Conservation (phyloP, 768 basidiomycete species). For the Pholiota microspora region DNA sequence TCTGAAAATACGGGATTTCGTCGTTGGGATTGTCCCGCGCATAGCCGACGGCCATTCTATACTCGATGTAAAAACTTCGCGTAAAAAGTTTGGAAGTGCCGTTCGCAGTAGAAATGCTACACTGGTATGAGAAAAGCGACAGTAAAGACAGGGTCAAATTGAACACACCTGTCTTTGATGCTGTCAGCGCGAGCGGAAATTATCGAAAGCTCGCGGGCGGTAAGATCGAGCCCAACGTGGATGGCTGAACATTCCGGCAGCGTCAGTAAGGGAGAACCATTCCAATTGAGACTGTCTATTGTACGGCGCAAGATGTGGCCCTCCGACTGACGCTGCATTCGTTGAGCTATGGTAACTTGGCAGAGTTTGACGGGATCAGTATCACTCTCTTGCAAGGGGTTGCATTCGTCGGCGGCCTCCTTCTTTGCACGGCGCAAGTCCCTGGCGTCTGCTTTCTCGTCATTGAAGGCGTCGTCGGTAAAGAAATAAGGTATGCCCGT, state of each 20-base stretch:
- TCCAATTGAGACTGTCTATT: conserved; percentile 9
- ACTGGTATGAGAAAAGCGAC: neutral
- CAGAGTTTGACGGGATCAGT: conserved; percentile 7
- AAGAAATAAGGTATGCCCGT: conserved; percentile 26
- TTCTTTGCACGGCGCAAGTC: conserved; percentile 14
- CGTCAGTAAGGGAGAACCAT: too few relatives aligned
- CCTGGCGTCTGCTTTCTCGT: conserved; percentile 22
- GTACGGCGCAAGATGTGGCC: conserved; percentile 22
- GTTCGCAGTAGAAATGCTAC: conserved; percentile 11
- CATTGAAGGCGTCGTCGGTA: conserved; percentile 7
- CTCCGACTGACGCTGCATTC: conserved; percentile 17
- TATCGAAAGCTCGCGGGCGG: conserved; percentile 19
- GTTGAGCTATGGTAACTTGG: conserved; percentile 9
- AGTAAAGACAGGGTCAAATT: neutral
- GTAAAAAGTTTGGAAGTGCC: conserved; percentile 7
- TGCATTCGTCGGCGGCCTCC: neutral
- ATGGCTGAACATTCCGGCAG: too few relatives aligned
- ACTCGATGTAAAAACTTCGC: conserved; percentile 17
- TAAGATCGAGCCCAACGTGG: too few relatives aligned
- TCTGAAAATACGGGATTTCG: conserved; percentile 11
- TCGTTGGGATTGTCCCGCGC: conserved; percentile 9
- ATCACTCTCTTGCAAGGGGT: conserved; percentile 5
- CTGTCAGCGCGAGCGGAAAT: conserved; percentile 10
- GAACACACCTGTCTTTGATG: conserved; percentile 17
- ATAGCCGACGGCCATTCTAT: conserved; percentile 14